Conservation (phyloP, 352 stramenopile species). For the Phytopythium litorale region DNA sequence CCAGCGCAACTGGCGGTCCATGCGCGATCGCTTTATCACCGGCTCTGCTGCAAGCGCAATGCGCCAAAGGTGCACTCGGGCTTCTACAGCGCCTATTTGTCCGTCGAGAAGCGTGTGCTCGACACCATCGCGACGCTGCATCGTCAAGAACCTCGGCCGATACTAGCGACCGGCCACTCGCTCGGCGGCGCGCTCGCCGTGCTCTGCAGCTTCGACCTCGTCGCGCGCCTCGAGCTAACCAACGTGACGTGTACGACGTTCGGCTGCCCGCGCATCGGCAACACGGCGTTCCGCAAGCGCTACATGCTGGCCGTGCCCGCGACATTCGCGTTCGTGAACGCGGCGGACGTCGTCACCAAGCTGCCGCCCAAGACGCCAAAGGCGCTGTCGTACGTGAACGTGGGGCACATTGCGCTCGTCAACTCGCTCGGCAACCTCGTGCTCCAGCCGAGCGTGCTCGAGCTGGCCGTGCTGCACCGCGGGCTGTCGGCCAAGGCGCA, state of each 20-base stretch:
- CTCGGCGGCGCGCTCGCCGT: conserved; percentile 35
- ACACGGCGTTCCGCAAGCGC: conserved; percentile 35
- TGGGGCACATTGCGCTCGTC: conserved; percentile 34
- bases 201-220: conserved; percentile 40
- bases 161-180: conserved; percentile 36
- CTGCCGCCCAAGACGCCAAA: conserved; percentile 35
- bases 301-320: conserved; percentile 26
- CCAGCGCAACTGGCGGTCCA: neutral
- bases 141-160: conserved; percentile 14
- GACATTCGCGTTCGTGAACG: conserved; percentile 41
- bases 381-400: conserved; percentile 29
- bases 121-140: conserved; percentile 15
- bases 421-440: conserved; percentile 43
- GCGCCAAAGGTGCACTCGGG: conserved; percentile 36
- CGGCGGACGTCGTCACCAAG: conserved; percentile 36
- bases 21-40: conserved; percentile 7
- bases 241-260: conserved; percentile 42
- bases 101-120: conserved; percentile 28
- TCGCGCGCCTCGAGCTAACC: conserved; percentile 16
- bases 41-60: conserved; percentile 26
- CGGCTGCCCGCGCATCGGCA: conserved; percentile 34
- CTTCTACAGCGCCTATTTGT: conserved; percentile 36
- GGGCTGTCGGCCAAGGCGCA: conserved; percentile 38
- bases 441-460: conserved; percentile 34
- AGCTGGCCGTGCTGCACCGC: conserved; percentile 30